A percentile compares a stretch with the other conserved stretches of the same genome.
Evolutionary conservation across 2,329 filamentous ascomycete genomes (phyloP).

Genomic region (Neobulgaria alba): DNA sequence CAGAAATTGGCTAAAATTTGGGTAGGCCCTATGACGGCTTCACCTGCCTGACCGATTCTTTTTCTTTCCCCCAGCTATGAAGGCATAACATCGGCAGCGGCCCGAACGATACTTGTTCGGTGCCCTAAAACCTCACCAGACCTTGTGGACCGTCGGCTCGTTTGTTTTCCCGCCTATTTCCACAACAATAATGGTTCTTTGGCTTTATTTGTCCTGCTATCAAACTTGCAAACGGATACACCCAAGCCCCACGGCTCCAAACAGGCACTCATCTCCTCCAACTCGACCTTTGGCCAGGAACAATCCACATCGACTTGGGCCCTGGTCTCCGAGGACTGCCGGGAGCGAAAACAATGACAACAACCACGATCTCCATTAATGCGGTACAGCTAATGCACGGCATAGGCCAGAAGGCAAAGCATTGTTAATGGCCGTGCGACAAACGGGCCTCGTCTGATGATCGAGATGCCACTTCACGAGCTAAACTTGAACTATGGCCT

Average conservation of each 20-base stretch:
- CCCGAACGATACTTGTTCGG: conserved; percentile 15
- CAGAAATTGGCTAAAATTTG: background rate
- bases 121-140: conserved; percentile 4
- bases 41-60: background rate
- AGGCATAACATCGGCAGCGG: conserved; percentile 25
- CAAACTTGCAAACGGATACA: no score
- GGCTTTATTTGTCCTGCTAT: no score
- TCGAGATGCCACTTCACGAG: conserved; percentile 7
- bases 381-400: conserved; percentile 25
- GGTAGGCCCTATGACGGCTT: background rate
- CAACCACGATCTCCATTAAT: conserved; percentile 14
- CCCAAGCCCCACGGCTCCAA: no score
- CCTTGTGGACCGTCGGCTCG: background rate
- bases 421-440: conserved; percentile 8
- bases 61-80: conserved; percentile 1
- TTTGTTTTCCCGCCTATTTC: background rate
- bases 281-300: no score
- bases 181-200: background rate
- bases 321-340: background rate
- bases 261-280: no score
- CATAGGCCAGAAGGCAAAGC: conserved; percentile 17
- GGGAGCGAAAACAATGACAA: conserved; percentile 16
- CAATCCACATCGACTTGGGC: background rate
- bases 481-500: conserved; percentile 12
- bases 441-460: conserved; percentile 18